Evolutionary conservation across 805 yeast species (phyloP).

Genomic region (Zygotorulaspora chibaensis): DNA sequence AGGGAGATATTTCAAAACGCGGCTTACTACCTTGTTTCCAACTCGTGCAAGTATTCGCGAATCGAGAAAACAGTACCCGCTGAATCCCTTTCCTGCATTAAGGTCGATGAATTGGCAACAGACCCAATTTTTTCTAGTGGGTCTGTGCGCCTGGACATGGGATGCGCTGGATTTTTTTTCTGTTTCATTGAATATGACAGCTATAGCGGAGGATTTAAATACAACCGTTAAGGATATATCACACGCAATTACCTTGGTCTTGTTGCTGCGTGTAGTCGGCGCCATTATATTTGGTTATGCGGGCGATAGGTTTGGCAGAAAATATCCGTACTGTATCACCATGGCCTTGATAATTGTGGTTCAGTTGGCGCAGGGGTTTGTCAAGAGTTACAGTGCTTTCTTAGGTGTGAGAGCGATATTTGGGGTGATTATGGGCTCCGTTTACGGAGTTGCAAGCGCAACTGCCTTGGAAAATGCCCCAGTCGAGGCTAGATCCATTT

Average conservation of each 20-base stretch:
- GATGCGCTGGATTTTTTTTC: constrained; percentile 71
- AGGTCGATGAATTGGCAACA: constrained; percentile 43
- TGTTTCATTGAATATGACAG: constrained; percentile 52
- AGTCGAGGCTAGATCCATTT: constrained; percentile 50
- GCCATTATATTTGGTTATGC: constrained; percentile 61
- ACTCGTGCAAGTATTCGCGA: constrained; percentile 37
- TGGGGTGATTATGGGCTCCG: constrained; percentile 70
- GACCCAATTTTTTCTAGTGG: constrained; percentile 49
- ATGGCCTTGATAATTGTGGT: constrained; percentile 48
- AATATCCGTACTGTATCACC: constrained; percentile 56
- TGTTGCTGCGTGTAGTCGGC: constrained; percentile 68
- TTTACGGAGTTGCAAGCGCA: constrained; percentile 61
- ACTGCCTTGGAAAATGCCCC: constrained; percentile 67
- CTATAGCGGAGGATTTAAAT: constrained; percentile 48
- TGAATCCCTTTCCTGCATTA: constrained; percentile 64
- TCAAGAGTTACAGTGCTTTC: constrained; percentile 53
- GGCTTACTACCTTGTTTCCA: constrained; percentile 50
- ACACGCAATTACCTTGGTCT: constrained; percentile 69
- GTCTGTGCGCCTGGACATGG: constrained; percentile 65
- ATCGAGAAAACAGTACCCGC: constrained; percentile 35
- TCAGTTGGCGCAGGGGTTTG: constrained; percentile 66
- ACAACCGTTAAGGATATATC: constrained; percentile 48
- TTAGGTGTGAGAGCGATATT: constrained; percentile 58
- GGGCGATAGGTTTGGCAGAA: constrained; percentile 63
- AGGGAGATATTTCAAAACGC: constrained; percentile 38